Base-by-base conservation (phyloP, 1,284 basidiomycete species). In the Fomitopsis pinicola region DNA sequence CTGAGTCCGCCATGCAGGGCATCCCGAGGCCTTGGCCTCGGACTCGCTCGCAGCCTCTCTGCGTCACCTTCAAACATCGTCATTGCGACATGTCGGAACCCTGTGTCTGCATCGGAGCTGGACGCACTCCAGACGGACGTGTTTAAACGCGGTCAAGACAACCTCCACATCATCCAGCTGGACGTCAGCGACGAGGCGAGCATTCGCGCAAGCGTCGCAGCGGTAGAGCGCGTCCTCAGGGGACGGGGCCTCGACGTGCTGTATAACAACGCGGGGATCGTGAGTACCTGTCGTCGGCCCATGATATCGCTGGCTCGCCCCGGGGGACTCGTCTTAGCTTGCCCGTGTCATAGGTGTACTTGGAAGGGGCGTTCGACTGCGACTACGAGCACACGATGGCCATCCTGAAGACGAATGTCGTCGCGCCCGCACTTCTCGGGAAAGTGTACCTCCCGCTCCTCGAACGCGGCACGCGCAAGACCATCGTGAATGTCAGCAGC, bases 11-110 rank as follows among this genome's bases (percentile, higher is more conserved):
- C 5, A 4, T 8, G 14, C 60, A 77, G 76, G 22, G 63, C 73
- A 15, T 77, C 74, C 22, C 73, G 76, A 15, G 78, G 77, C 5
- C 76, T 80, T 35, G 77, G 77, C 2, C 67, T 79, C 14, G 77
- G 78, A 62, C 66, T 75, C n/a, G 69, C 71, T 5, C 67, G 67
- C 33, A 76, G 79, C 60, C 71, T 80, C 26, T 59, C 74, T 19
- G 58, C 66, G 6, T 64, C 70, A n/a, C 64, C 72, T 2, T 60
- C 65, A 14, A 77, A 77, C 66, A 63, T 70, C 60, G 75, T 79
- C 28, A 69, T 79, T 59, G 78, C 76, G 8, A 72, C 76, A 0
- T 79, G 77, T 65, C 70, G 75, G 5, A 71, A 68, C 35, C 76
- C 75, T 2, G 64, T 69, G 9, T 66, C 62, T 19, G 75, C 79